Evolutionary conservation across 371 early-diverging fungal genomes (phyloP).

Genomic region (Nosema granulosis): DNA sequence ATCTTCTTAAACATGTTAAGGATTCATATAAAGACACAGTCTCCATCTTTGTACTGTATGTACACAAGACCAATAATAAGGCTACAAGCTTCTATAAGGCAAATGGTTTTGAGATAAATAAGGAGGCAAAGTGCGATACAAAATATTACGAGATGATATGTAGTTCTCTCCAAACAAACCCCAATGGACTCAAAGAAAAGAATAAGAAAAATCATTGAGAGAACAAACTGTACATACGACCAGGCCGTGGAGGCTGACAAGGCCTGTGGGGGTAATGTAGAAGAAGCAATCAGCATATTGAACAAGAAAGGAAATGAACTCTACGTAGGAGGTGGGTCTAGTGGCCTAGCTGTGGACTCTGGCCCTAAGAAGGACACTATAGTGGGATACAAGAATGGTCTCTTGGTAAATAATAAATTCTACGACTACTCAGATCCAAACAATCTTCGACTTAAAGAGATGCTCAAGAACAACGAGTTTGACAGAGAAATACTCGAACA

Average conservation of each 20-base stretch:
- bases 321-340: slow-evolving; percentile 41
- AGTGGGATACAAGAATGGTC: slow-evolving; percentile 44
- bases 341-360: slow-evolving; percentile 44
- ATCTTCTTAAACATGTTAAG: not conserved
- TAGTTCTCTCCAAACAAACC: not conserved
- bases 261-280: slow-evolving; percentile 20
- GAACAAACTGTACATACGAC: slow-evolving; percentile 27
- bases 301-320: slow-evolving; percentile 33
- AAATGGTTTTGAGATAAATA: slow-evolving; percentile 10
- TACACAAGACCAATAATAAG: slow-evolving; percentile 10
- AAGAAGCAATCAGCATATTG: not conserved
- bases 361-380: slow-evolving; percentile 19
- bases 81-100: not conserved
- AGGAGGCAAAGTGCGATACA: not conserved
- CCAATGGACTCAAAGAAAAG: slow-evolving; percentile 24
- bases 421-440: slow-evolving; percentile 34
- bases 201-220: slow-evolving; percentile 35
- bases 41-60: slow-evolving; percentile 11
- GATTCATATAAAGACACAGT: not conserved
- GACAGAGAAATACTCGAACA: slow-evolving; percentile 26
- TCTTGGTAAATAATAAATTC: slow-evolving; percentile 43
- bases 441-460: slow-evolving; percentile 38
- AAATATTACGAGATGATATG: slow-evolving; percentile 22
- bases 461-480: slow-evolving; percentile 39
- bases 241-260: slow-evolving; percentile 24